Percentiles rank a stretch among this genome's conserved stretches.
phyloP scores from a whole-genome alignment of 495 filamentous ascomycete species.

The Penicillium taxi region DNA sequence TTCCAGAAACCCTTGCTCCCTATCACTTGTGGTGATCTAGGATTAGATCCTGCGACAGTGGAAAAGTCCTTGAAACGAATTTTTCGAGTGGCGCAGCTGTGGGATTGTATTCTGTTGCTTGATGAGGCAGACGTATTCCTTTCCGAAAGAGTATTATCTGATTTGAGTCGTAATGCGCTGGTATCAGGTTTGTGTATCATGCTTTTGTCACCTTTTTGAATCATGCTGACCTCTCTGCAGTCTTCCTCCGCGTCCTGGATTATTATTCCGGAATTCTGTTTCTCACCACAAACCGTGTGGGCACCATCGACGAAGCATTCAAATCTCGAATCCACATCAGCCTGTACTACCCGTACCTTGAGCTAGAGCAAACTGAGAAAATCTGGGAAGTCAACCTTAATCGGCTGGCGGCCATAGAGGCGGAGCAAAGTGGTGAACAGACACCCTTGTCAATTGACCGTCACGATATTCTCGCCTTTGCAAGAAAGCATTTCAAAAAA shows the following conservation, averaged over 20 bases:
- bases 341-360: conserved; percentile 11
- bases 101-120: conserved; percentile 45
- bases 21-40: conserved; percentile 46
- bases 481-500: neutral
- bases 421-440: neutral
- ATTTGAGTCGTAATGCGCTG: neutral
- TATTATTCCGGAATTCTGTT: conserved; percentile 43
- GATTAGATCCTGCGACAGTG: conserved; percentile 38
- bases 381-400: conserved; percentile 1
- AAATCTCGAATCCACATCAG: conserved; percentile 44
- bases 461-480: neutral
- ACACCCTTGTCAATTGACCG: neutral
- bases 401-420: neutral
- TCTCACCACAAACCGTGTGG: conserved; percentile 47
- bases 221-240: neutral
- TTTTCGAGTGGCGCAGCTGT: conserved; percentile 40
- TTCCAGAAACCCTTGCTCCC: conserved; percentile 44
- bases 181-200: conserved; percentile 3
- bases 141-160: neutral
- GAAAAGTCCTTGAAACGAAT: conserved; percentile 40
- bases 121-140: conserved; percentile 10
- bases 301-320: conserved; percentile 45
- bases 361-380: neutral
- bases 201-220: neutral
- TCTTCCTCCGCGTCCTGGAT: conserved; percentile 4